Evolutionary conservation across 805 yeast species (phyloP).

Genomic region (Starmerella potacharoeniae): DNA sequence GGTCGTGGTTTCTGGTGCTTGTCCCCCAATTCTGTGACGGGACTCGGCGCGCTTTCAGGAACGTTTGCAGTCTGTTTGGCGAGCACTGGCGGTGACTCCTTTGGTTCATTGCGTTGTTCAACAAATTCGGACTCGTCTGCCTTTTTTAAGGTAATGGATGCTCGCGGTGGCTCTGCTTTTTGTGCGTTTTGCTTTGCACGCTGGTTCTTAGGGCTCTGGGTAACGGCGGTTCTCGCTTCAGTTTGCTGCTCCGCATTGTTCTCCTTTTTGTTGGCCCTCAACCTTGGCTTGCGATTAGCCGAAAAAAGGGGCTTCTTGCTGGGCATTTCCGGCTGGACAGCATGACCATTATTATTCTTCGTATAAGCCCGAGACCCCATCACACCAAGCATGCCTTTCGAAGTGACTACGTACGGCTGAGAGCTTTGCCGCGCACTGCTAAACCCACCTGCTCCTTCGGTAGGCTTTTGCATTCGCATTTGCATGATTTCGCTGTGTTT

Average conservation of each 20-base stretch:
- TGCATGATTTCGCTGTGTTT: neutral
- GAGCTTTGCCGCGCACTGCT: neutral
- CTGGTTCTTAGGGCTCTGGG: too few species aligned
- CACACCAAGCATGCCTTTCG: neutral
- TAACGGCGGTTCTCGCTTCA: neutral
- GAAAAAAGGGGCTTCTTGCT: neutral
- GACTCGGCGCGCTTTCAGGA: too few species aligned
- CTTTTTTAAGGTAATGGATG: too few species aligned
- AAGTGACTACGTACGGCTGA: neutral
- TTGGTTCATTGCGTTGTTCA: too few species aligned
- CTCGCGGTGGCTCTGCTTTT: too few species aligned
- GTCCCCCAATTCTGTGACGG: neutral
- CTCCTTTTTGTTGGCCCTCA: neutral
- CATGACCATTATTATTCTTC: neutral
- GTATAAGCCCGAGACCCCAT: neutral
- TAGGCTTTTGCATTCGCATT: neutral
- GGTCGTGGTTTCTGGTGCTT: neutral
- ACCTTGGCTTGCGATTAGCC: neutral
- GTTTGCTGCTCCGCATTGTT: neutral
- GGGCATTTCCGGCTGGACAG: neutral
- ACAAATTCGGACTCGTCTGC: too few species aligned
- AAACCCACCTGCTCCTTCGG: neutral
- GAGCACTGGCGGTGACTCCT: too few species aligned
- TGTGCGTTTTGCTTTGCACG: too few species aligned
- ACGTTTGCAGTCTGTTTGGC: too few species aligned